phyloP scores from a whole-genome alignment of 306 rosid genomes.

The Heteromeles arbutifolia region DNA sequence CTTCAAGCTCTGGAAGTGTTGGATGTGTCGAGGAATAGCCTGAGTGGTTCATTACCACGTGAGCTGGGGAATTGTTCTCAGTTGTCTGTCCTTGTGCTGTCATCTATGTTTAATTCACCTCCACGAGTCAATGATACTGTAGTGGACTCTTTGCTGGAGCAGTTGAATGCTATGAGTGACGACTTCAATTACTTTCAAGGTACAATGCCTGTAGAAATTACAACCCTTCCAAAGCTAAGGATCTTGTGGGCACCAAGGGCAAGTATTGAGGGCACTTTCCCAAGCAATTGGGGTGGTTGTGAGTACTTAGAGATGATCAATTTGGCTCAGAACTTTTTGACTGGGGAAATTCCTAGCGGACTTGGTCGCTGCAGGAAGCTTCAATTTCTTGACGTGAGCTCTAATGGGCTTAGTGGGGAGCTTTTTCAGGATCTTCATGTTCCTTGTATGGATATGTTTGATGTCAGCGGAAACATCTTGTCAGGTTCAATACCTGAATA shows the following conservation, averaged over 20 bases:
- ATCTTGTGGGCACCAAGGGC: constrained; percentile 84
- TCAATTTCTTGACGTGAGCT: constrained; percentile 59
- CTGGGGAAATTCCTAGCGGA: constrained; percentile 51
- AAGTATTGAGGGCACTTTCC: constrained; percentile 57
- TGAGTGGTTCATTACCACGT: constrained; percentile 51
- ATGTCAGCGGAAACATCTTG: constrained; percentile 60
- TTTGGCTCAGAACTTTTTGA: constrained; percentile 61
- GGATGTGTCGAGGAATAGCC: constrained; percentile 84
- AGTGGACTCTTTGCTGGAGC: constrained; percentile 28
- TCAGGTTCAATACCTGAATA: constrained; percentile 62
- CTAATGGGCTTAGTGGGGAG: constrained; percentile 56
- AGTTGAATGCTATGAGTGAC: constrained; percentile 31
- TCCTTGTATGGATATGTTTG: constrained; percentile 75
- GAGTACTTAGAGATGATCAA: constrained; percentile 66
- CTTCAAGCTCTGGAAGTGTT: constrained; percentile 57
- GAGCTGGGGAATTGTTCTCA: constrained; percentile 63
- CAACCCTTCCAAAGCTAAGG: constrained; percentile 60
- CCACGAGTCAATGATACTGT: constrained; percentile 22
- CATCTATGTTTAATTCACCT: constrained; percentile 52
- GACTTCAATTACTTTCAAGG: constrained; percentile 75
- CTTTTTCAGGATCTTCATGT: constrained; percentile 45
- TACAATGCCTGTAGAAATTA: constrained; percentile 48
- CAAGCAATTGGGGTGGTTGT: constrained; percentile 60
- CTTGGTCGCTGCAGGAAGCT: constrained; percentile 59
- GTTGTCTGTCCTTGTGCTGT: constrained; percentile 67